Evolutionary conservation across 768 basidiomycete species (phyloP).

Genomic region (Lactarius hengduanensis): DNA sequence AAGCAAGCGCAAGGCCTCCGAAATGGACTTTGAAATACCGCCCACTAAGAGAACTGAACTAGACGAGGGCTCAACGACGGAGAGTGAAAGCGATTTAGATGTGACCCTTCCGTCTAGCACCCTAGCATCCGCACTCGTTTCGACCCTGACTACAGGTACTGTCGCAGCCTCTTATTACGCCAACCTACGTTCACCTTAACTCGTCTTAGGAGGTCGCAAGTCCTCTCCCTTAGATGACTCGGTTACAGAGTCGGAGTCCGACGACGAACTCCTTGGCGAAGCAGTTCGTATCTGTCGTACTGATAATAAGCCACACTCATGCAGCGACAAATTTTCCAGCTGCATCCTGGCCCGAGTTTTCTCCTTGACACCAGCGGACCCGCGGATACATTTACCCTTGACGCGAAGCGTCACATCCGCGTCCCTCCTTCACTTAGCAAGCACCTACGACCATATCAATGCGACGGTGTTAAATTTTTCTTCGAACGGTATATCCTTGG

Average conservation of each 20-base stretch:
- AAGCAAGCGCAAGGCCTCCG: constrained; percentile 20
- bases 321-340: constrained; percentile 2
- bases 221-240: constrained; percentile 37
- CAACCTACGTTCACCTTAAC: constrained; percentile 2
- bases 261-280: constrained; percentile 27
- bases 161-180: constrained; percentile 1
- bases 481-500: constrained; percentile 66
- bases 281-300: constrained; percentile 12
- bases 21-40: constrained; percentile 19
- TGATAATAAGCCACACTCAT: not conserved
- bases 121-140: not conserved
- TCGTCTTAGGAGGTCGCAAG: constrained; percentile 11
- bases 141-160: not conserved
- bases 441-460: constrained; percentile 87
- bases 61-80: constrained; percentile 16
- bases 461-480: constrained; percentile 82
- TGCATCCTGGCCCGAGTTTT: not conserved
- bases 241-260: constrained; percentile 49
- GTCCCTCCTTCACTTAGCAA: constrained; percentile 76
- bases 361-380: constrained; percentile 48
- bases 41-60: constrained; percentile 15
- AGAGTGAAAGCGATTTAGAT: constrained; percentile 23
- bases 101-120: not conserved
- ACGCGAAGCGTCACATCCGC: constrained; percentile 44
- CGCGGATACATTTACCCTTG: constrained; percentile 52